phyloP scores from a whole-genome alignment of 1,284 basidiomycete genomes.

The Waitea zeae region DNA sequence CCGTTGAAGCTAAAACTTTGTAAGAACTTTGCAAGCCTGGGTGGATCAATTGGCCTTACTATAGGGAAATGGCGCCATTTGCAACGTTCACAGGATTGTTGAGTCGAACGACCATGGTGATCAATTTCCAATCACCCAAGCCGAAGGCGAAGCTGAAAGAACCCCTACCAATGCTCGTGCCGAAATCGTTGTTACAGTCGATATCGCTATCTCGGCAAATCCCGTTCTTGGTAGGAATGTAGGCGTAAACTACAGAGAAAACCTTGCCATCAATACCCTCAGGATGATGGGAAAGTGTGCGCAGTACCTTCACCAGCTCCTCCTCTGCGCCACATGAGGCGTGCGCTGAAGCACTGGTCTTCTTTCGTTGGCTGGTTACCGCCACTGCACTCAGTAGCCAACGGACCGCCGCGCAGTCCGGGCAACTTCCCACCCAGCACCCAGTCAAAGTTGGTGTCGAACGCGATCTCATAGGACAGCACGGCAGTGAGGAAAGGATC shows the following conservation, averaged over 20 bases:
- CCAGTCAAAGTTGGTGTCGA: slow-evolving; percentile 34
- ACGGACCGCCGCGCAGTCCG: slow-evolving; percentile 22
- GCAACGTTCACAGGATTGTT: slow-evolving; percentile 35
- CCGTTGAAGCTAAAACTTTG: slow-evolving; percentile 31
- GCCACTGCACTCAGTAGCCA: slow-evolving; percentile 20
- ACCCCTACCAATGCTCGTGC: slow-evolving; percentile 22
- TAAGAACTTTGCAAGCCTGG: slow-evolving; percentile 2
- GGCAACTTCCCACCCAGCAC: slow-evolving; percentile 31
- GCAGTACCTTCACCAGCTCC: slow-evolving; percentile 23
- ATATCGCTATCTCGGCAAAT: slow-evolving; percentile 11
- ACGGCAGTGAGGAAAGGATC: slow-evolving; percentile 43
- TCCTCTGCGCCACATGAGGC: slow-evolving; percentile 25
- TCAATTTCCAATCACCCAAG: slow-evolving; percentile 32
- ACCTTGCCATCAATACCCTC: slow-evolving; percentile 4
- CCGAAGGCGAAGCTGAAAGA: slow-evolving; percentile 17
- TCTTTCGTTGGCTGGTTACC: slow-evolving; percentile 19
- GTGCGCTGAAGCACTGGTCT: slow-evolving; percentile 24
- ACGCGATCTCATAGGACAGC: slow-evolving; percentile 55
- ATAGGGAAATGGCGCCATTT: slow-evolving; percentile 39
- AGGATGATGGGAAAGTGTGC: slow-evolving; percentile 5
- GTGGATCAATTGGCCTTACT: slow-evolving; percentile 18
- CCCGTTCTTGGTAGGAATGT: slow-evolving; percentile 33
- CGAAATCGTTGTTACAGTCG: slow-evolving; percentile 22
- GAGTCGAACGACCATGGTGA: slow-evolving; percentile 38
- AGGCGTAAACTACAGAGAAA: slow-evolving; percentile 34